Evolutionary conservation across 768 basidiomycete genomes (phyloP).

Genomic region (Sporobolomyces pararoseus): DNA sequence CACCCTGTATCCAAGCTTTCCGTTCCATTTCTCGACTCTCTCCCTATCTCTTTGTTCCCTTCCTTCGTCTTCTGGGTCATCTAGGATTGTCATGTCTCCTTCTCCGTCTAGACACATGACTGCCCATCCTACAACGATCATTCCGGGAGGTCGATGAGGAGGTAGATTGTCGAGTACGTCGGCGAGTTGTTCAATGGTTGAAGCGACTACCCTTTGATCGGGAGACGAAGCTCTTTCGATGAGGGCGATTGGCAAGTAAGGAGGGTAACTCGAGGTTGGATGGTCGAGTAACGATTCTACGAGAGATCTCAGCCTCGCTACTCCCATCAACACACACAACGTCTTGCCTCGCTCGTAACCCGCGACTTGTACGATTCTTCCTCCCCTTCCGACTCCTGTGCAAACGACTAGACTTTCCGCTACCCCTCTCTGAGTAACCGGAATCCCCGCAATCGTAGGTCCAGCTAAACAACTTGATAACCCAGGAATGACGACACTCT

Average conservation of each 20-base stretch:
- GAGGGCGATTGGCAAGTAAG: conserved; percentile 76
- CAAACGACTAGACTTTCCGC: conserved; percentile 84
- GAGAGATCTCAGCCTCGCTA: conserved; percentile 74
- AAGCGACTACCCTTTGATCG: conserved; percentile 79
- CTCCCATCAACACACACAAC: conserved; percentile 87
- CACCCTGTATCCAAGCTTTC: conserved; percentile 19
- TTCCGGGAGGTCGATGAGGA: conserved; percentile 88
- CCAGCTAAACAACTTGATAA: conserved; percentile 84
- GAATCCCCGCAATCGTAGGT: conserved; percentile 82
- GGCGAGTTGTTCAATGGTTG: conserved; percentile 69
- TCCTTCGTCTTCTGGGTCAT: conserved; percentile 20
- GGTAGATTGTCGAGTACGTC: conserved; percentile 67
- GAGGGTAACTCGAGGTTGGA: conserved; percentile 64
- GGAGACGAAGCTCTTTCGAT: conserved; percentile 91
- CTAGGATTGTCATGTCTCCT: conserved; percentile 38
- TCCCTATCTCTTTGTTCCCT: conserved; percentile 1
- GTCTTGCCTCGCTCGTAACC: conserved; percentile 79
- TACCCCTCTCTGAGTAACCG: conserved; percentile 91
- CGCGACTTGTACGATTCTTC: conserved; percentile 76
- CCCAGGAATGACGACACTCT: conserved; percentile 80
- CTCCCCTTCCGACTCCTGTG: conserved; percentile 85
- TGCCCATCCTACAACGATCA: conserved; percentile 93
- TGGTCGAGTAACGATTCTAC: conserved; percentile 60
- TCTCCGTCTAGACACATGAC: conserved; percentile 64
- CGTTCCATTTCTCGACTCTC: conserved; percentile 25